Percentiles rank a stretch among this genome's conserved stretches.
Evolutionary conservation across 2,329 filamentous ascomycete species (phyloP).

Genomic region (Ampelomyces quisqualis): DNA sequence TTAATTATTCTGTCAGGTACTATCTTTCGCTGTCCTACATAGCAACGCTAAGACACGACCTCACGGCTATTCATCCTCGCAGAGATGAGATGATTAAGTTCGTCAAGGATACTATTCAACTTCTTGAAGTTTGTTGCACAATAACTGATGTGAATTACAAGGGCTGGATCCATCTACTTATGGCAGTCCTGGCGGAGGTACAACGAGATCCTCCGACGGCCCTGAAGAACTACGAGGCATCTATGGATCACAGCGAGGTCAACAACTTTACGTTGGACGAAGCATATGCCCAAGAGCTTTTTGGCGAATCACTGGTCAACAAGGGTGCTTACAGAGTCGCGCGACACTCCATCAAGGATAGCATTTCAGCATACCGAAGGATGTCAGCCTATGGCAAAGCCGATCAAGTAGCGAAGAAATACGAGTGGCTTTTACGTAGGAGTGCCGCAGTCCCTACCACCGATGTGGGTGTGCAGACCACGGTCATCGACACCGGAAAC

Average conservation of each 20-base stretch:
- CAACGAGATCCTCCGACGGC: conserved; percentile 55
- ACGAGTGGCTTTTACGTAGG: conserved; percentile 66
- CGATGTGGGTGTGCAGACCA: conserved; percentile 70
- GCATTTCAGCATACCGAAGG: conserved; percentile 66
- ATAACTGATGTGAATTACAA: conserved; percentile 71
- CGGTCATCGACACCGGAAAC: conserved; percentile 55
- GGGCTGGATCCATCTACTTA: conserved; percentile 66
- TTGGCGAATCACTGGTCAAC: conserved; percentile 70
- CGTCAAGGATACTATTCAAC: conserved; percentile 58
- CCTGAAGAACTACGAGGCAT: conserved; percentile 66
- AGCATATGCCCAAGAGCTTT: conserved; percentile 70
- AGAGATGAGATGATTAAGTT: conserved; percentile 54
- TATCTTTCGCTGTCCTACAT: conserved; percentile 48
- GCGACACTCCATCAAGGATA: conserved; percentile 66
- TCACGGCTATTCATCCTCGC: conserved; percentile 35
- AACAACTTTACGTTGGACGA: conserved; percentile 70
- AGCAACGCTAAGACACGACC: conserved; percentile 42
- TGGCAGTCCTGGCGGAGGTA: conserved; percentile 68
- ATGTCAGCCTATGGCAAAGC: conserved; percentile 70
- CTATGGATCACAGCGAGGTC: conserved; percentile 69
- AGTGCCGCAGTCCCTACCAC: conserved; percentile 60
- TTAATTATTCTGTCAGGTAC: conserved; percentile 47
- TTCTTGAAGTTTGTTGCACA: conserved; percentile 64
- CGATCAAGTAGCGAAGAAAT: conserved; percentile 66
- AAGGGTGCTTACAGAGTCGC: conserved; percentile 67